A percentile compares a stretch with the other conserved stretches of the same genome.
These are phyloP conservation scores for Penicillium subrubescens DNA, from an alignment of 495 filamentous ascomycete genomes.

Conservation along the genomic window DNA sequence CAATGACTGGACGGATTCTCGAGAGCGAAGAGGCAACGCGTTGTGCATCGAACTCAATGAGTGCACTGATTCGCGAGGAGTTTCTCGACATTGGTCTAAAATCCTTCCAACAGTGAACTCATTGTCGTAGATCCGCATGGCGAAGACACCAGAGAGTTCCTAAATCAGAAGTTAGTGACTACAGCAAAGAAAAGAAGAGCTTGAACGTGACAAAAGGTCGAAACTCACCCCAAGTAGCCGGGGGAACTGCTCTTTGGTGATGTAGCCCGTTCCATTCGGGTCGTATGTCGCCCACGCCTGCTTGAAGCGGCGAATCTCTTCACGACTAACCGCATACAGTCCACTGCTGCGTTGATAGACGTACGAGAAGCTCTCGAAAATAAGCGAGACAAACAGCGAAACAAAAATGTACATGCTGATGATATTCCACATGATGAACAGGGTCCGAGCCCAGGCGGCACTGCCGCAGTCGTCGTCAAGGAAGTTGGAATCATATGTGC, in stretches of 20 bases:
- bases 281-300: constrained; percentile 97
- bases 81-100: constrained; percentile 74
- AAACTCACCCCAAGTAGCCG: constrained; percentile 73
- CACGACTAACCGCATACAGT: constrained; percentile 75
- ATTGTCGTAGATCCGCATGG: constrained; percentile 94
- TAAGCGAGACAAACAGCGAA: constrained; percentile 96
- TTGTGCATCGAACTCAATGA: constrained; percentile 17
- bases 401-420: constrained; percentile 99
- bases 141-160: constrained; percentile 91
- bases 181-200: background rate
- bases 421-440: constrained; percentile 98
- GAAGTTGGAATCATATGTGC: constrained; percentile 66
- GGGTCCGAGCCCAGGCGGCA: constrained; percentile 75
- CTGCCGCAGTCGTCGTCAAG: constrained; percentile 93
- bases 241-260: constrained; percentile 90
- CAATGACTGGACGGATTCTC: constrained; percentile 24
- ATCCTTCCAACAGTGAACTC: constrained; percentile 84
- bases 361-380: constrained; percentile 99
- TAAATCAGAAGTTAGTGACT: constrained; percentile 20
- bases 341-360: constrained; percentile 93
- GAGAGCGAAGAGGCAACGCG: constrained; percentile 23
- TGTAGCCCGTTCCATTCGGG: constrained; percentile 86
- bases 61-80: constrained; percentile 45
- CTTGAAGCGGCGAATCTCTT: constrained; percentile 96
- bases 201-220: background rate